phyloP scores from a whole-genome alignment of 192 early-diverging fungal species.

The Tieghemiomyces parasiticus region DNA sequence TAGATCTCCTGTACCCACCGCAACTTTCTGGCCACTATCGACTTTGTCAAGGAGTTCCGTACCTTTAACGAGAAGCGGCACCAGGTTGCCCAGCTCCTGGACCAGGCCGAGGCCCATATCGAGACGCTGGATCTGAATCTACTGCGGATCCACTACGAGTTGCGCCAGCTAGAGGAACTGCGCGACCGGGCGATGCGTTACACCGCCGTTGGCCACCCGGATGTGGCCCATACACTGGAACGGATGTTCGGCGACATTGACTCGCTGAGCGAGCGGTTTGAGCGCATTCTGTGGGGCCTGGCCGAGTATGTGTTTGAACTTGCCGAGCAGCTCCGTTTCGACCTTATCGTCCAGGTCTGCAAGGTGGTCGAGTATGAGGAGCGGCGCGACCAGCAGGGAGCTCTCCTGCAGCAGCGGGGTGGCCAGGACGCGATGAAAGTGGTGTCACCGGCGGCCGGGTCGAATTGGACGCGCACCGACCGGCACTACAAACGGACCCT shows the following conservation, averaged over 20 bases:
- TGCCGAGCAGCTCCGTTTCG: slow-evolving; percentile 45
- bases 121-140: slow-evolving; percentile 43
- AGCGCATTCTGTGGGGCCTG: slow-evolving; percentile 73
- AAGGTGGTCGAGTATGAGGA: slow-evolving; percentile 96
- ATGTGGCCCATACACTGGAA: slow-evolving; percentile 71
- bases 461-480: slow-evolving; percentile 16
- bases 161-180: slow-evolving; percentile 80
- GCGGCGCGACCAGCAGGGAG: slow-evolving; percentile 61
- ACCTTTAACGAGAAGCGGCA: slow-evolving; percentile 70
- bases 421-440: slow-evolving; percentile 14
- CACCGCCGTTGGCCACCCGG: slow-evolving; percentile 38
- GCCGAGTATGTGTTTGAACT: slow-evolving; percentile 66
- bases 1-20: slow-evolving; percentile 85
- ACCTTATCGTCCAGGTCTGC: slow-evolving; percentile 72
- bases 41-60: slow-evolving; percentile 75
- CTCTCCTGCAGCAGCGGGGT: slow-evolving; percentile 15
- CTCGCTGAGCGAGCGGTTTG: slow-evolving; percentile 65
- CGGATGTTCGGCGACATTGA: slow-evolving; percentile 80
- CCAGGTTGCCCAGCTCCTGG: slow-evolving; percentile 49
- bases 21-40: slow-evolving; percentile 85
- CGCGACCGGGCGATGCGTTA: slow-evolving; percentile 61
- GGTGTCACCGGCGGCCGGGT: slow-evolving; percentile 9
- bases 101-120: slow-evolving; percentile 36
- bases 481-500: slow-evolving; percentile 28
- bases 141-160: slow-evolving; percentile 72